Evolutionary conservation across 140 eudicot genomes (phyloP), one percentile per base, ranked within the genome.

Genomic region (Oenanthe javanica): DNA sequence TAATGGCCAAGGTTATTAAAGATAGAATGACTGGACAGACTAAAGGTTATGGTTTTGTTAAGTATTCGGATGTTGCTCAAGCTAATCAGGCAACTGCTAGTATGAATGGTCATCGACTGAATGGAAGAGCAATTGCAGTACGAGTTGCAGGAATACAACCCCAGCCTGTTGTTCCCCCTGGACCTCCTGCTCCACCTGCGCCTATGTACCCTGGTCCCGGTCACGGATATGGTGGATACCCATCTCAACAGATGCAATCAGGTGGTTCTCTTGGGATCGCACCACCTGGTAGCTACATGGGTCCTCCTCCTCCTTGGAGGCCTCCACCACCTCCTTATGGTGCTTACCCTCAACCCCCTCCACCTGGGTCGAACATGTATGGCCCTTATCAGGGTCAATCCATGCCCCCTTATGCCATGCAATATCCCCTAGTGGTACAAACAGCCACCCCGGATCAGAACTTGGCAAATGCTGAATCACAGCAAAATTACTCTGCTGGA

Each of bases 101-200:
- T 79, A 93, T 93, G 98, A 93, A 88, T 77, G 98, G 98, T 45
- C 84, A 91, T 82, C 90, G 85, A 27, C 79, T 93, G 19, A 97
- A 91, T 38, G 98, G 98, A 61, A 92, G 98, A 81, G 86, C 86
- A 25, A 93, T 93, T 81, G 98, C 97, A 16, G 98, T 93, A 49
- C 87, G 98, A 80, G 93, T 93, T 77, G 98, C 98, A 11, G 98
- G 98, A 27, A 93, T 88, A 84, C 95, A 95, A 15, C 98, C 98
- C 64, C 97, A 89, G 78, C 98, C 98, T 14, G 50, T 90, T 19
- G 85, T 87, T 21, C 94, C 98, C 54, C 95, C 92, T 59, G 94
- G 93, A 55, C 97, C 98, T 57, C 90, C 94, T 72, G 87, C 87
- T 74, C 90, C 89, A 61, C 77, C 90, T 7, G 54, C 75, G 49